phyloP scores from a whole-genome alignment of 371 early-diverging fungal genomes.

The Zopfochytrium polystomum region DNA sequence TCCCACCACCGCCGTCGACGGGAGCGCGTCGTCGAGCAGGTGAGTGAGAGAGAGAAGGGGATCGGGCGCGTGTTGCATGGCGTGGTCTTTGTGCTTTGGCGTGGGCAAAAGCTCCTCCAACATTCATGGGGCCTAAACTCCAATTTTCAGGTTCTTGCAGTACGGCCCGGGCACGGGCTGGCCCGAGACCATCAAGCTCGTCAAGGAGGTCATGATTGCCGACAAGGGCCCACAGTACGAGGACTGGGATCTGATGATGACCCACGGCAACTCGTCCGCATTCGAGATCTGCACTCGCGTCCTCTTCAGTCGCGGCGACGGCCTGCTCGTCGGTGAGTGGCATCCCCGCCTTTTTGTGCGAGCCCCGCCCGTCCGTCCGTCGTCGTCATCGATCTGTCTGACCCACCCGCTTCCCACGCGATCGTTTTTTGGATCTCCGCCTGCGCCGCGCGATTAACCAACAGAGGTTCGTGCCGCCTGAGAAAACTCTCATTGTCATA shows the following conservation, averaged over 20 bases:
- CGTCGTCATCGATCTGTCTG: background rate
- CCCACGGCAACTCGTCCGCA: conserved; percentile 9
- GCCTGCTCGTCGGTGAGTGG: conserved; percentile 5
- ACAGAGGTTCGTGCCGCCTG: too few relatives aligned
- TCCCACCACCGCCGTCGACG: background rate
- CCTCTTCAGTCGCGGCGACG: conserved; percentile 12
- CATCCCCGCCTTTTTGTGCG: background rate
- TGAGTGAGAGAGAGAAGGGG: background rate
- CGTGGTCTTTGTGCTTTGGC: background rate
- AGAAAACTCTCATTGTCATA: too few relatives aligned
- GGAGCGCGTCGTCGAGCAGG: background rate
- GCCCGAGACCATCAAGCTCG: background rate
- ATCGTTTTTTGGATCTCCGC: background rate
- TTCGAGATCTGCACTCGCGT: conserved; percentile 6
- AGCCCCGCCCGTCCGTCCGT: background rate
- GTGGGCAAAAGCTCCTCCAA: background rate
- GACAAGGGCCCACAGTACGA: background rate
- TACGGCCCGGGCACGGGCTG: background rate
- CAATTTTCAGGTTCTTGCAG: background rate
- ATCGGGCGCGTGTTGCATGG: background rate
- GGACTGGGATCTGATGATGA: conserved; percentile 14
- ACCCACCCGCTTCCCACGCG: background rate
- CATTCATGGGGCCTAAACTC: background rate
- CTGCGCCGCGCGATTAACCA: background rate
- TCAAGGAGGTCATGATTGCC: background rate